These are phyloP conservation scores for Leucocoprinus leucothites DNA, from an alignment of 768 basidiomycete genomes.

Conservation along the genomic window DNA sequence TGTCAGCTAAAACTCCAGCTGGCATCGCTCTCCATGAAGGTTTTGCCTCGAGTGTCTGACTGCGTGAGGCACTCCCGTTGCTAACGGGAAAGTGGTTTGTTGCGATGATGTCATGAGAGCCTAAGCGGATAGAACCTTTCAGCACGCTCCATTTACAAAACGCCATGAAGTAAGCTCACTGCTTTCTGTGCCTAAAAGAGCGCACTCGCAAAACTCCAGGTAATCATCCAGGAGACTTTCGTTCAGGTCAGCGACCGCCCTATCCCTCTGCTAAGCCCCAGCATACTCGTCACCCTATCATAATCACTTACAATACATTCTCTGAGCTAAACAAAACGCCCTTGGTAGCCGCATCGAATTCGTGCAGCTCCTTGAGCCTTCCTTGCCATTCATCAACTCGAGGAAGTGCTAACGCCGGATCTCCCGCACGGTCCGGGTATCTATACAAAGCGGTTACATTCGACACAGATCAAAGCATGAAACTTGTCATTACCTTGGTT, in stretches of 20 bases:
- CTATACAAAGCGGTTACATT: constrained; percentile 27
- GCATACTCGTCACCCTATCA: constrained; percentile 5
- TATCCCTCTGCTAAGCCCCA: constrained; percentile 25
- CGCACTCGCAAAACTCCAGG: constrained; percentile 59
- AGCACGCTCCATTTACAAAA: neutral
- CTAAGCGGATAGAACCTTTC: neutral
- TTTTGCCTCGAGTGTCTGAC: neutral
- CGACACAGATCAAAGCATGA: constrained; percentile 14
- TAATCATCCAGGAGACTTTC: constrained; percentile 59
- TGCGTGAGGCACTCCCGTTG: neutral
- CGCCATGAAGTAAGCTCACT: neutral
- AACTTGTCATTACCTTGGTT: constrained; percentile 39
- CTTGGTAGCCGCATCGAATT: constrained; percentile 26
- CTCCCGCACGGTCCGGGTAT: constrained; percentile 40
- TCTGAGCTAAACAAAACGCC: constrained; percentile 40
- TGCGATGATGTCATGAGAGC: constrained; percentile 28
- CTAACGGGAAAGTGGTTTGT: constrained; percentile 41
- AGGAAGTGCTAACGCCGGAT: constrained; percentile 63
- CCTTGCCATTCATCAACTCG: constrained; percentile 44
- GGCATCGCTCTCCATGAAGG: neutral
- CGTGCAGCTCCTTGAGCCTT: constrained; percentile 33
- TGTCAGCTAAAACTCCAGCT: constrained; percentile 9
- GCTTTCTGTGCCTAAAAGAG: constrained; percentile 37
- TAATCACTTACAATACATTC: constrained; percentile 40
- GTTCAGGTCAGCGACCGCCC: constrained; percentile 51